Evolutionary conservation across 2,329 filamentous ascomycete genomes (phyloP).

Genomic region (Botrytis pseudocinerea): DNA sequence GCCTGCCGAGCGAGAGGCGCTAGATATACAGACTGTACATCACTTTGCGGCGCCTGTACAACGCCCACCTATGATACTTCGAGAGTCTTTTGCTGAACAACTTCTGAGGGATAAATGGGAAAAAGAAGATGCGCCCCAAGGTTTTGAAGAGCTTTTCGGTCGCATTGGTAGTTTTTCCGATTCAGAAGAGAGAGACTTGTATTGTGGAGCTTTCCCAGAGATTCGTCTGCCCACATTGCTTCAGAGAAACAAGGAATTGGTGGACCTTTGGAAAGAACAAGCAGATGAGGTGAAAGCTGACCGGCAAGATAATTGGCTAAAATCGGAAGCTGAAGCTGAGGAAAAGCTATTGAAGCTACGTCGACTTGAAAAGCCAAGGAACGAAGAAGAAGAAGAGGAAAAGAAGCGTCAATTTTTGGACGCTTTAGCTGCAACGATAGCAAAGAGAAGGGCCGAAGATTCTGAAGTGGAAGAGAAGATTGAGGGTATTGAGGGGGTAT

Average conservation of each 20-base stretch:
- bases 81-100: neutral
- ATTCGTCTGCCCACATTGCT: neutral
- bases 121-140: neutral
- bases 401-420: neutral
- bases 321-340: neutral
- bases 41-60: neutral
- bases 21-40: too few species aligned
- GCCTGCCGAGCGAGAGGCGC: neutral
- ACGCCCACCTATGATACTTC: neutral
- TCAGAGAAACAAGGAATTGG: neutral
- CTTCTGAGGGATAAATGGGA: neutral
- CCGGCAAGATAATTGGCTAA: neutral
- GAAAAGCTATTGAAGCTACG: neutral
- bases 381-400: neutral
- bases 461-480: neutral
- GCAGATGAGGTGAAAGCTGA: neutral
- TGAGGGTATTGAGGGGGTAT: neutral
- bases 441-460: neutral
- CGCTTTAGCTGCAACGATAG: neutral
- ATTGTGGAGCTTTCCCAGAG: neutral
- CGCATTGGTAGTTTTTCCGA: neutral
- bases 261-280: neutral
- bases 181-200: neutral
- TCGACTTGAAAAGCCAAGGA: neutral
- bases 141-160: neutral